phyloP scores from a whole-genome alignment of 345 rosid genomes.

The Eucalyptus paniculata region DNA sequence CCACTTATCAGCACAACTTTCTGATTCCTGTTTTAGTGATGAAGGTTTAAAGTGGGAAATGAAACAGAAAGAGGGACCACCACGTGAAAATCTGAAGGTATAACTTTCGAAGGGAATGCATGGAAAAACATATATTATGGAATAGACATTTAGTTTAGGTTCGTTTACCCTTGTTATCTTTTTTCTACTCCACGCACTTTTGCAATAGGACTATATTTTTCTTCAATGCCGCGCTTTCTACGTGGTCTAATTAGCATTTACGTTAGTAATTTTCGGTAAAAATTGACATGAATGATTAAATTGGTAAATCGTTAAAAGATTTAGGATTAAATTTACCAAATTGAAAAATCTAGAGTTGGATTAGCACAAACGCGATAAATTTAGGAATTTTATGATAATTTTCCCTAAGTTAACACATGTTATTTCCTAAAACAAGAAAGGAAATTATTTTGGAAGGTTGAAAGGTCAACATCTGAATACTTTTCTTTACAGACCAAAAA shows the following conservation, averaged over 20 bases:
- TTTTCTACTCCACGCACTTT: no score
- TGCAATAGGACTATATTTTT: no score
- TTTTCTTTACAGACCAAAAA: no score
- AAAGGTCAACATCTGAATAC: not conserved
- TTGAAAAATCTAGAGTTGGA: no score
- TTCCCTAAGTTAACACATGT: not conserved
- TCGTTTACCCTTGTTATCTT: rapidly evolving
- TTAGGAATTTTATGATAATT: no score
- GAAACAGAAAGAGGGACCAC: not conserved
- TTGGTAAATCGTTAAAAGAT: rapidly evolving
- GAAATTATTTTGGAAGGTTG: not conserved
- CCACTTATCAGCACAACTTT: not conserved
- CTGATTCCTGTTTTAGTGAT: not conserved
- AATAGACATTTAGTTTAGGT: no score
- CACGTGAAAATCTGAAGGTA: not conserved
- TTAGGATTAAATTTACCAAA: no score
- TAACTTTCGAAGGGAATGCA: not conserved
- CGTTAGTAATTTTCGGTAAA: rapidly evolving
- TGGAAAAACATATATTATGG: no score
- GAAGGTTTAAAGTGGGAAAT: not conserved
- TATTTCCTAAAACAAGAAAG: not conserved
- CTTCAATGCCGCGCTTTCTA: rapidly evolving
- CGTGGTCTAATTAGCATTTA: rapidly evolving
- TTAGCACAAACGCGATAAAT: no score
- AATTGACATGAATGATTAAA: rapidly evolving